Evolutionary conservation across 768 basidiomycete species (phyloP).

Genomic region (Lentinula boryana): DNA sequence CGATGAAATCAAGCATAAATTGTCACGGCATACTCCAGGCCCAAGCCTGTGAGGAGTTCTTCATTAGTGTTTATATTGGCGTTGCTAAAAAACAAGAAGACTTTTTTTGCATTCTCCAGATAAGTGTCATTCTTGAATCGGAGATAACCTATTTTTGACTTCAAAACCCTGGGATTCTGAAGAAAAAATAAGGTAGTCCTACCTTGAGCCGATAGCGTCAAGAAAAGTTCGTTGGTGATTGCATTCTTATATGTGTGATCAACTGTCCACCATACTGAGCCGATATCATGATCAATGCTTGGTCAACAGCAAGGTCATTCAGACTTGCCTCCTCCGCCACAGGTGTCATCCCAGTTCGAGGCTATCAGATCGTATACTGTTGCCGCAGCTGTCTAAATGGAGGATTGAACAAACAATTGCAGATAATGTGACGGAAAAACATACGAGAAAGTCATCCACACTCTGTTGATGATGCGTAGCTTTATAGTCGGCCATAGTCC

Average conservation of each 20-base stretch:
- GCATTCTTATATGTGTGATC: slow-evolving; percentile 55
- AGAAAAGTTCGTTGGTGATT: slow-evolving; percentile 53
- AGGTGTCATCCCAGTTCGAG: slow-evolving; percentile 42
- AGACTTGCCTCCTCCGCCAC: slow-evolving; percentile 44
- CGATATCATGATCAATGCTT: background rate
- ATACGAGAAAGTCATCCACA: slow-evolving; percentile 20
- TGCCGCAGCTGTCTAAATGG: slow-evolving; percentile 34
- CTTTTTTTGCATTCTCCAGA: slow-evolving; percentile 45
- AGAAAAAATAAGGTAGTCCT: background rate
- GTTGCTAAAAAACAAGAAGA: slow-evolving; percentile 10
- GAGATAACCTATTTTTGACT: slow-evolving; percentile 28
- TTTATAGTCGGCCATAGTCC: slow-evolving; percentile 55
- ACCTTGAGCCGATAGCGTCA: slow-evolving; percentile 37
- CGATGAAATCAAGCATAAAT: background rate
- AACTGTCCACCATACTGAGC: slow-evolving; percentile 51
- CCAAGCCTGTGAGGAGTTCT: slow-evolving; percentile 17
- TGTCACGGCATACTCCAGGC: slow-evolving; percentile 25
- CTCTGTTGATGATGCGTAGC: slow-evolving; percentile 26
- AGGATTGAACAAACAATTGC: background rate
- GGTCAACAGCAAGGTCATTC: background rate
- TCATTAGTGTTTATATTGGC: background rate
- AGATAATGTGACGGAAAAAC: background rate
- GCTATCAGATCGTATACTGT: slow-evolving; percentile 47
- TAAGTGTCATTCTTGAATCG: slow-evolving; percentile 30
- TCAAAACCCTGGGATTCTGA: background rate